Base-by-base conservation (phyloP, 306 rosid species). In the Casuarina cunninghamiana region DNA sequence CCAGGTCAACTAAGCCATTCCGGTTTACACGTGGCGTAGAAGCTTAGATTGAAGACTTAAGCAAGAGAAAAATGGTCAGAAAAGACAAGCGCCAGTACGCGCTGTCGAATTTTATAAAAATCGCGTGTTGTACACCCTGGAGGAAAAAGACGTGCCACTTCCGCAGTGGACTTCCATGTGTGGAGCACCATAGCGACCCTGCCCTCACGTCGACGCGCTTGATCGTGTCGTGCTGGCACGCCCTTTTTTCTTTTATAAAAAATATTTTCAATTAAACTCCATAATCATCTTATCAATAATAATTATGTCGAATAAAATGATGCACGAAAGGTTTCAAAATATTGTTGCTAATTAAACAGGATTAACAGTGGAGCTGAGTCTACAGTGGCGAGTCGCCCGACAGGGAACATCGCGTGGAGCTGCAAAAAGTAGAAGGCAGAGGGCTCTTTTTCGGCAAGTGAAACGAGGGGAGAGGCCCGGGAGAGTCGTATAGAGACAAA, bases 381-480 rank as follows among this genome's bases (percentile, higher is more conserved):
- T 0, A 37, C 69, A 26, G 35, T 67, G 35, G 48, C 6, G 11
- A 42, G 71, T 67, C 50, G 42, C 19, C 32, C 35, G 32, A 67
- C 11, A 42, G 50, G 72, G 62, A 55, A 72, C 77, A 58, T 55
- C 79, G 63, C 66, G 83, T 80, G 80, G 76, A 48, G 55, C 58
- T 57, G 69, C 49, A 69, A 48, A 13, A 51, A 78, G 73, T 73
- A 39, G 75, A 63, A 58, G 77, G 69, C 46, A 55, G 43, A 61
- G 49, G 37, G 62, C 9, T 2, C 26, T 38, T 26, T 58, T 58
- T 26, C 26, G 35, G 39, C 3, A 57, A 57, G 38, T 8, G 63
- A 57, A 21, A 12, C 65, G 38, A 58, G 51, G 35, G 35, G 38
- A 69, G n/a, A 5, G 6, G 44, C 42, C 19, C 13, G 51, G 11